Conservation (phyloP, 1,284 basidiomycete genomes). For the Gomphus sp. region DNA sequence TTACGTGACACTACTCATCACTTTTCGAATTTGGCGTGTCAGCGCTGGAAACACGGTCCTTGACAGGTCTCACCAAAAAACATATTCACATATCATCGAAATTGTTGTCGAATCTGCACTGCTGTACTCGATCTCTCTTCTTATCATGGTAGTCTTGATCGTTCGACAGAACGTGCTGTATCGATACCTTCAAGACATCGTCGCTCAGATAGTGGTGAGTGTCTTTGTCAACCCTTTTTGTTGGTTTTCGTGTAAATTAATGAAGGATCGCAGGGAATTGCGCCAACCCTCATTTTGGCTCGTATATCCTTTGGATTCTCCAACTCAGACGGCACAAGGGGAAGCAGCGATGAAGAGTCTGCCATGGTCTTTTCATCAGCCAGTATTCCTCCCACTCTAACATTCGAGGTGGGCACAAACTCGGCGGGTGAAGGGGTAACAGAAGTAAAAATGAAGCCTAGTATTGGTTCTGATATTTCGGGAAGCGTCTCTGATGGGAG, state of each 20-base stretch:
- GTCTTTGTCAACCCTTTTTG: too few relatives aligned
- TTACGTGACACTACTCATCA: not conserved
- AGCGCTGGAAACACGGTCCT: not conserved
- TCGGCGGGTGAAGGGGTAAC: too few relatives aligned
- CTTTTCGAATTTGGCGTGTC: not conserved
- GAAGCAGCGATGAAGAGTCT: too few relatives aligned
- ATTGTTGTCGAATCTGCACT: not conserved
- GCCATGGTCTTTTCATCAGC: too few relatives aligned
- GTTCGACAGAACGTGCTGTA: not conserved
- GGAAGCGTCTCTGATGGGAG: too few relatives aligned
- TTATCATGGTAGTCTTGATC: not conserved
- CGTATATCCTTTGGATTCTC: not conserved
- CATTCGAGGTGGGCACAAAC: too few relatives aligned
- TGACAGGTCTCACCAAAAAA: not conserved
- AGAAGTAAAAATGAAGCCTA: too few relatives aligned
- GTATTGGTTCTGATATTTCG: too few relatives aligned
- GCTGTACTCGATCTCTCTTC: not conserved
- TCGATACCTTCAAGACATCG: not conserved
- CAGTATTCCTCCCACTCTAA: too few relatives aligned
- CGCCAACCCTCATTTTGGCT: not conserved
- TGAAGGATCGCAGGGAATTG: not conserved
- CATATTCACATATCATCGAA: not conserved
- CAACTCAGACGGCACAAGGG: not conserved
- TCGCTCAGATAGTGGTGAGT: not conserved
- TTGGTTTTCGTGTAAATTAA: too few relatives aligned